phyloP scores from a whole-genome alignment of 1,284 basidiomycete genomes.

The Kwoniella shivajii region DNA sequence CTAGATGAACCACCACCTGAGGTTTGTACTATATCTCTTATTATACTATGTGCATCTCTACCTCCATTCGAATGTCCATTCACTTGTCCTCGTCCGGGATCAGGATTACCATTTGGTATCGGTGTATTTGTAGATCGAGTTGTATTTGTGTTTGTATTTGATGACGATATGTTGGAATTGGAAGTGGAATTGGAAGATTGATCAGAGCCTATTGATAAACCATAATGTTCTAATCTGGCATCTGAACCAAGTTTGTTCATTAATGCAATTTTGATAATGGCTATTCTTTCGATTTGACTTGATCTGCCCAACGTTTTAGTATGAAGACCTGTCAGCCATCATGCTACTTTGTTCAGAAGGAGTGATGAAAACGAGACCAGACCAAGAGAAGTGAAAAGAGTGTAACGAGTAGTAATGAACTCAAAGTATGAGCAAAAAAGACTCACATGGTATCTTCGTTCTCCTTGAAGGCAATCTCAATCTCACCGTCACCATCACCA shows the following conservation, averaged over 20 bases:
- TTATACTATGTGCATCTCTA: not conserved
- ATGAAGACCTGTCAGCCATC: conserved; percentile 1
- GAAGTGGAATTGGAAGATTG: too few species aligned
- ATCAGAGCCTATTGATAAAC: conserved; percentile 13
- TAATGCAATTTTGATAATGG: conserved; percentile 37
- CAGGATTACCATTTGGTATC: too few species aligned
- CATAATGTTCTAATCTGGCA: conserved; percentile 38
- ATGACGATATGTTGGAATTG: not conserved
- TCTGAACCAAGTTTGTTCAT: conserved; percentile 43
- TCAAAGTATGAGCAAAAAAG: not conserved
- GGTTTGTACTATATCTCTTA: not conserved
- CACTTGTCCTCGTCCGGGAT: too few species aligned
- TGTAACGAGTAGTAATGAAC: not conserved
- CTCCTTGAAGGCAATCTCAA: conserved; percentile 59
- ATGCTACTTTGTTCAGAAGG: not conserved
- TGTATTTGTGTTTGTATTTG: not conserved
- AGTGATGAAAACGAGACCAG: not conserved
- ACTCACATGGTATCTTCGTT: conserved; percentile 62
- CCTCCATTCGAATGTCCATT: too few species aligned
- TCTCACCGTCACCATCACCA: conserved; percentile 54
- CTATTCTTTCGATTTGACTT: conserved; percentile 42
- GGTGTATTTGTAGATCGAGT: too few species aligned
- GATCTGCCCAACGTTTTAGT: conserved; percentile 25
- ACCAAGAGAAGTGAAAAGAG: not conserved
- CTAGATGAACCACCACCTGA: conserved; percentile 1